phyloP scores from a whole-genome alignment of 768 basidiomycete genomes.

The Cystobasidium tubakii region DNA sequence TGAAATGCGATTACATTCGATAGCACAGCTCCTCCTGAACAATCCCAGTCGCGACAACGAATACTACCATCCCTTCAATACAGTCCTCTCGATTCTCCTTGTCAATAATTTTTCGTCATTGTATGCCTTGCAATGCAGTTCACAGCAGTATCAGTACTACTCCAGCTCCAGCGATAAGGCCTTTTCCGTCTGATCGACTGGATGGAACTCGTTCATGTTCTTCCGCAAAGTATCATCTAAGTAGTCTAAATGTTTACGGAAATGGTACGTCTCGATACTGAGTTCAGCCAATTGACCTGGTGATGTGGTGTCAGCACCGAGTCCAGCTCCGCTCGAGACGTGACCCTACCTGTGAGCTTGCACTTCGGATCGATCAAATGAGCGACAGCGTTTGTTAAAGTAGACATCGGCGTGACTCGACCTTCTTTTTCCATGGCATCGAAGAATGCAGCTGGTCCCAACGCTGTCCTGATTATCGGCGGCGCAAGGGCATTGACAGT shows the following conservation, averaged over 20 bases:
- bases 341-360: background rate
- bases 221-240: background rate
- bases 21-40: no score
- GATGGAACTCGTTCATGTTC: conserved; percentile 21
- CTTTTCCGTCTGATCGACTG: background rate
- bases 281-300: conserved; percentile 7
- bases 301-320: background rate
- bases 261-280: background rate
- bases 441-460: conserved; percentile 14
- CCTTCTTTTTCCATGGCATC: conserved; percentile 16
- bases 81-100: no score
- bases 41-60: no score
- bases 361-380: background rate
- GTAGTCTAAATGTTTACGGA: conserved; percentile 1
- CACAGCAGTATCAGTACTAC: background rate
- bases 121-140: background rate
- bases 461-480: background rate
- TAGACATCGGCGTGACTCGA: conserved; percentile 13
- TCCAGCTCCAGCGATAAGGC: background rate
- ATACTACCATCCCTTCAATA: no score
- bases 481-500: conserved; percentile 29
- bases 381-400: background rate
- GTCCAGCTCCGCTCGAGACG: no score
- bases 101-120: background rate
- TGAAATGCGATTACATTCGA: background rate